Evolutionary conservation across 1,139 yeast genomes (phyloP).

Genomic region (Cylindricascospora bacillispora): DNA sequence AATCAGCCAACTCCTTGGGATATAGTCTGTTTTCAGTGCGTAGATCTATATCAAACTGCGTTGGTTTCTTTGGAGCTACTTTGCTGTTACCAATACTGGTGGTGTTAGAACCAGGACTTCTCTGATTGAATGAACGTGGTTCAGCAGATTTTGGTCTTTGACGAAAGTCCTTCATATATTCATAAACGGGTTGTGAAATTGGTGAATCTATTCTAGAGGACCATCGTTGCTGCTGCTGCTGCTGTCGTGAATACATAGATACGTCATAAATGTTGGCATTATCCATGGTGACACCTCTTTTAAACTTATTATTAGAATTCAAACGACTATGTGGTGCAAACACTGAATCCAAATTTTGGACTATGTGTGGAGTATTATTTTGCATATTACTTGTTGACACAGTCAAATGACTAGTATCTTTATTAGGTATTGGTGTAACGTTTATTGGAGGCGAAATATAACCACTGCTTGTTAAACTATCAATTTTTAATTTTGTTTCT

Average conservation of each 20-base stretch:
- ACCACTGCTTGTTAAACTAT: constrained; percentile 22
- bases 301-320: constrained; percentile 3
- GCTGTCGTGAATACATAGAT: neutral
- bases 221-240: constrained; percentile 16
- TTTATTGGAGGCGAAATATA: constrained; percentile 3
- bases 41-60: constrained; percentile 3
- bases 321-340: constrained; percentile 6
- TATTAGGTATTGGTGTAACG: neutral
- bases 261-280: constrained; percentile 1
- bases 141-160: constrained; percentile 34
- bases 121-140: constrained; percentile 13
- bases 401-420: constrained; percentile 7
- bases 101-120: constrained; percentile 3
- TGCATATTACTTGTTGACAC: constrained; percentile 10
- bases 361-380: constrained; percentile 4
- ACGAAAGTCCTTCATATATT: constrained; percentile 15
- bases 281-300: constrained; percentile 1
- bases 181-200: constrained; percentile 14
- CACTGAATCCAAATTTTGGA: constrained; percentile 14
- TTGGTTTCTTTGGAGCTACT: neutral
- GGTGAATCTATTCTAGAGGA: constrained; percentile 20
- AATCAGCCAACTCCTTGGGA: neutral
- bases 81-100: constrained; percentile 2
- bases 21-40: constrained; percentile 1
- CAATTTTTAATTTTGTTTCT: constrained; percentile 32